Percentiles rank a stretch among this genome's conserved stretches.
phyloP scores from a whole-genome alignment of 768 basidiomycete species.

The Amanita pseudoporphyria region DNA sequence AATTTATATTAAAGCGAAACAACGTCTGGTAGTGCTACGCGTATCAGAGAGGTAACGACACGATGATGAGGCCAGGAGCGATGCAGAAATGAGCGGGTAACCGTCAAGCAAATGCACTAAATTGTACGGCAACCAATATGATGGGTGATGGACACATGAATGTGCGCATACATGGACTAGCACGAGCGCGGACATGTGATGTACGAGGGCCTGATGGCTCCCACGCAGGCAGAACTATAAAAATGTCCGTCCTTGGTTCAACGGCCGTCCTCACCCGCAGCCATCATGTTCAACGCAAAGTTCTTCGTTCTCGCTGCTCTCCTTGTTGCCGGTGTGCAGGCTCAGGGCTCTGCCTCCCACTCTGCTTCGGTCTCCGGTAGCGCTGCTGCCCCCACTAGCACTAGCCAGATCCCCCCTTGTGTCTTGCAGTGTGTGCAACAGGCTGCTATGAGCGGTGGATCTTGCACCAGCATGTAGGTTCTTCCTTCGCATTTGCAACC shows the following conservation, averaged over 20 bases:
- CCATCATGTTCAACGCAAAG: slow-evolving; percentile 1
- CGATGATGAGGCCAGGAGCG: too few relatives aligned
- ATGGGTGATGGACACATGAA: too few relatives aligned
- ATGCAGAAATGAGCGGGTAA: too few relatives aligned
- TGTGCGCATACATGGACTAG: too few relatives aligned
- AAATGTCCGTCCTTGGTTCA: background rate
- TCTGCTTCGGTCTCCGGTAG: background rate
- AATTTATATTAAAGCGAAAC: too few relatives aligned
- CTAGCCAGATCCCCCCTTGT: background rate
- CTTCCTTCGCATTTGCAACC: too few relatives aligned
- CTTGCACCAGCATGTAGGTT: background rate
- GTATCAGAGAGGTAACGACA: too few relatives aligned
- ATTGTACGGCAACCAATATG: too few relatives aligned
- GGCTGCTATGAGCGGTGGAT: background rate
- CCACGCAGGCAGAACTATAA: background rate
- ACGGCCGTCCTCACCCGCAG: background rate
- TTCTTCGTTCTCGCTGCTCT: background rate
- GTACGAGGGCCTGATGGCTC: too few relatives aligned
- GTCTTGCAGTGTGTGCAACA: background rate
- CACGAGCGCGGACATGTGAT: too few relatives aligned
- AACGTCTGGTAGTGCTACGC: too few relatives aligned
- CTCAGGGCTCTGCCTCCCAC: background rate
- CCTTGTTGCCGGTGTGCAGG: background rate
- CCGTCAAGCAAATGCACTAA: too few relatives aligned
- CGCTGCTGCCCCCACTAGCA: background rate